Conservation (phyloP, 2,329 filamentous ascomycete species). For the Cercospora sp. region DNA sequence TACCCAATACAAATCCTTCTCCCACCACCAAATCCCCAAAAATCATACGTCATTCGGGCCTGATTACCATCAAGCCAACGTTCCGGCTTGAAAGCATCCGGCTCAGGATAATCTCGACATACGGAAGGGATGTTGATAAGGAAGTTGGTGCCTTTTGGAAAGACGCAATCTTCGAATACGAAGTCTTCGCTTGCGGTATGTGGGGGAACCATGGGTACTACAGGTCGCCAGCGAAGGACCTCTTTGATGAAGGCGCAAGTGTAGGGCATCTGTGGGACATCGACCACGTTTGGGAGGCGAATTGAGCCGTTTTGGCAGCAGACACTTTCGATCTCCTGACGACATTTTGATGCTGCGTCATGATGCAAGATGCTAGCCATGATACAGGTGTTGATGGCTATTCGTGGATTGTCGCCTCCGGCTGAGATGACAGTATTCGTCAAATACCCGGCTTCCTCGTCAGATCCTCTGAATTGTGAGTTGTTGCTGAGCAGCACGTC, state of each 20-base stretch:
- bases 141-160: slow-evolving; percentile 19
- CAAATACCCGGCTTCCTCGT: slow-evolving; percentile 18
- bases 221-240: slow-evolving; percentile 18
- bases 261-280: slow-evolving; percentile 9
- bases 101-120: slow-evolving; percentile 14
- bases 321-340: slow-evolving; percentile 7
- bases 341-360: slow-evolving; percentile 4
- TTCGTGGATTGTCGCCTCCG: slow-evolving; percentile 20
- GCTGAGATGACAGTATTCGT: slow-evolving; percentile 22
- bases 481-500: slow-evolving; percentile 13
- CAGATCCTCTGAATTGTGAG: slow-evolving; percentile 15
- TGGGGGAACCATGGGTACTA: slow-evolving; percentile 17
- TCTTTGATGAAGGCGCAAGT: slow-evolving; percentile 23
- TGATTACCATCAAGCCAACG: slow-evolving; percentile 16
- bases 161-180: slow-evolving; percentile 13
- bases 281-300: slow-evolving; percentile 5
- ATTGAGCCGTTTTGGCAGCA: neutral
- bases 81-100: slow-evolving; percentile 13
- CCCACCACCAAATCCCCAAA: slow-evolving; percentile 20
- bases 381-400: slow-evolving; percentile 21
- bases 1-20: slow-evolving; percentile 20
- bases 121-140: slow-evolving; percentile 17
- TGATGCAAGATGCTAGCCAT: slow-evolving; percentile 15
- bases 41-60: slow-evolving; percentile 12
- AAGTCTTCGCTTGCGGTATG: slow-evolving; percentile 19